Evolutionary conservation across 2,329 filamentous ascomycete genomes (phyloP).

Genomic region (Alternaria gansuensis): DNA sequence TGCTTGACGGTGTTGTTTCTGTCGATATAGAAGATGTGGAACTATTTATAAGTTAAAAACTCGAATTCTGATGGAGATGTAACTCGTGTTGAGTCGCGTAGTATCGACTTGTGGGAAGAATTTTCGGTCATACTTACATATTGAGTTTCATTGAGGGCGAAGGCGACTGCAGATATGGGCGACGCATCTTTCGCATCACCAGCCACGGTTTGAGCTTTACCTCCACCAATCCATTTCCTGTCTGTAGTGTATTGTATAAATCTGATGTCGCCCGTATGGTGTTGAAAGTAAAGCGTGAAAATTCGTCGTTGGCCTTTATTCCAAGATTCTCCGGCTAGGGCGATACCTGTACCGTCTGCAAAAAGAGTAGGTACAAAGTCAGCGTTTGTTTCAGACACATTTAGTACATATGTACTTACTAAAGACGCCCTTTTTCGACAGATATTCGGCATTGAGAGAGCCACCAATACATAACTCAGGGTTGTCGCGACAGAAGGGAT

Average conservation of each 20-base stretch:
- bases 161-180: constrained; percentile 56
- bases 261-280: constrained; percentile 55
- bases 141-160: constrained; percentile 50
- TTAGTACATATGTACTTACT: constrained; percentile 24
- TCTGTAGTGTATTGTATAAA: constrained; percentile 51
- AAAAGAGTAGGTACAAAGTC: background rate
- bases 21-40: constrained; percentile 56
- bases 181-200: constrained; percentile 57
- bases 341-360: constrained; percentile 56
- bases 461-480: constrained; percentile 53
- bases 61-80: background rate
- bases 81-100: background rate
- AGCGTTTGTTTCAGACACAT: background rate
- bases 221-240: constrained; percentile 54
- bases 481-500: constrained; percentile 40
- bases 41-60: constrained; percentile 26
- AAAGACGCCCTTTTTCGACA: constrained; percentile 55
- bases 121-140: constrained; percentile 39
- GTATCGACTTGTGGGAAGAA: background rate
- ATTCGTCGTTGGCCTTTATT: constrained; percentile 49
- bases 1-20: constrained; percentile 53
- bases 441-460: constrained; percentile 50
- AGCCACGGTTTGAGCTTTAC: constrained; percentile 51
- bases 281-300: constrained; percentile 58
- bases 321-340: constrained; percentile 57